These are phyloP conservation scores for Pleoardoris graminearum DNA, from an alignment of 2,329 filamentous ascomycete genomes.

Conservation along the genomic window DNA sequence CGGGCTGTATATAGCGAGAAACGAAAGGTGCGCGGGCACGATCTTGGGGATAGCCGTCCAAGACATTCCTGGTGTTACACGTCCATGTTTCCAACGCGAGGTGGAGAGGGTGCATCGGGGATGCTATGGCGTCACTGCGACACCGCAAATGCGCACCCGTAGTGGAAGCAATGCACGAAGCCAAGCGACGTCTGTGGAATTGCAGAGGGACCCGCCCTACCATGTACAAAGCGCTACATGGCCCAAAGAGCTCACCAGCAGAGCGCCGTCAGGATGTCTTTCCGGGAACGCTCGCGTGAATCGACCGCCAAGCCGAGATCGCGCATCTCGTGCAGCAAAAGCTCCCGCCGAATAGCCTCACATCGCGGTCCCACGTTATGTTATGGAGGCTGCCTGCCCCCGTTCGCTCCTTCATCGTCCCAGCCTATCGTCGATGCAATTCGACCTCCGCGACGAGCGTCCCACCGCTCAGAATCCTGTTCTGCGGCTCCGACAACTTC, in stretches of 20 bases:
- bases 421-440: constrained; percentile 13
- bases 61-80: constrained; percentile 24
- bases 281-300: background rate
- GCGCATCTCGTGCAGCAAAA: constrained; percentile 3
- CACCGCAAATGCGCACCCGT: background rate
- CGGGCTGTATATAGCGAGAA: constrained; percentile 94
- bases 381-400: constrained; percentile 27
- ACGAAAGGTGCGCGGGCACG: constrained; percentile 82
- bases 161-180: background rate
- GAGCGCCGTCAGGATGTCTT: background rate
- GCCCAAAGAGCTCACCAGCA: background rate
- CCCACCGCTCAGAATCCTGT: constrained; percentile 76
- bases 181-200: background rate
- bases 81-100: background rate
- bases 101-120: background rate
- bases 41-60: constrained; percentile 45
- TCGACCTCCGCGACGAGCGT: constrained; percentile 9
- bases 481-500: constrained; percentile 92
- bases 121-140: background rate
- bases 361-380: constrained; percentile 19
- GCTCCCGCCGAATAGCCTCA: constrained; percentile 1
- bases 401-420: constrained; percentile 23
- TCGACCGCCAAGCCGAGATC: constrained; percentile 12
- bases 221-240: background rate
- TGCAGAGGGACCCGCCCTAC: background rate